Evolutionary conservation across 805 yeast genomes (phyloP), one percentile per base, ranked within the genome.

Genomic region (Metschnikowia cerradonensis): DNA sequence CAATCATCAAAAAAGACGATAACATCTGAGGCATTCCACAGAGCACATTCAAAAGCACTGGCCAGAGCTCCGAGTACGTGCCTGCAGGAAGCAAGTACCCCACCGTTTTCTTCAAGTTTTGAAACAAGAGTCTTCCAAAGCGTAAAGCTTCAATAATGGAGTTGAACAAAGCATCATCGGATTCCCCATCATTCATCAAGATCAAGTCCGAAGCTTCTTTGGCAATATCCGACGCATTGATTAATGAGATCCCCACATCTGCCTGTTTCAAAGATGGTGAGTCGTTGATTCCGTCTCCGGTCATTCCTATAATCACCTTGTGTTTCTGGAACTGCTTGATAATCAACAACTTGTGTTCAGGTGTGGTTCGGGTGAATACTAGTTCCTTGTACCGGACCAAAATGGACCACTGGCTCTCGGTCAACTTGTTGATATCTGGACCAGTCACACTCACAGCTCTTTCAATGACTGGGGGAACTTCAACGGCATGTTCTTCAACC

Each of bases 11-110:
- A 61, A 78, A 76, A 4, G 80, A 75, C 2, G 80, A 73, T 40
- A 78, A 60, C 58, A 71, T 65, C 59, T 74, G 81, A 1, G 82
- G 82, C 49, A 74, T 55, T 8, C 82, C 82, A 58, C 74, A 75
- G n/a, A 75, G 60, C 4, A 77, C 68, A 54, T 75, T 78, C 49
- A 76, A 53, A 30, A 78, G 54, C 3, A 78, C 75, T 0, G 81
- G 73, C 81, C 81, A 78, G 32, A 78, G 65, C 59, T 78, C 82
- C 40, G 80, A 68, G 58, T 59, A 78, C 14, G 75, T 65, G 30
- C 82, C 82, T 37, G 81, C 83, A n/a, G 82, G 82, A 49, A 78
- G 61, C 50, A 78, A 62, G 58, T 78, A 76, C 5, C 70, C 71
- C 51, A 78, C 67, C 2, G 77, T 74, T 57, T 78, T 78, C 53